These are phyloP conservation scores for Candida montana DNA, from an alignment of 805 yeast species.

Conservation along the genomic window DNA sequence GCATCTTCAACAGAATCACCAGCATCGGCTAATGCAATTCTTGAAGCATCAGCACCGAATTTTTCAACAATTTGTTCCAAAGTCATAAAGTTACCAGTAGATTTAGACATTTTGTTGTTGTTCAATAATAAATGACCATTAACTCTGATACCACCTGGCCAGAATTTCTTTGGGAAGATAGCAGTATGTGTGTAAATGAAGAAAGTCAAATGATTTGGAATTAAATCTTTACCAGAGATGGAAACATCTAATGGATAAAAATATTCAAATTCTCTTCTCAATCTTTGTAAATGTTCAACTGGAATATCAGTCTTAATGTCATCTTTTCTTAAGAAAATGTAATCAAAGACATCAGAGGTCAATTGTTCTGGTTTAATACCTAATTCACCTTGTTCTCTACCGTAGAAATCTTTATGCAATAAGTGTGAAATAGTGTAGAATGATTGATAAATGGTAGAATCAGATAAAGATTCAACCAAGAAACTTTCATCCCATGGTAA, in stretches of 20 bases:
- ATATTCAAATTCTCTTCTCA: conserved; percentile 94
- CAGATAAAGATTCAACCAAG: conserved; percentile 90
- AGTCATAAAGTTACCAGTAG: conserved; percentile 96
- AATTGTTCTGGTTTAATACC: conserved; percentile 74
- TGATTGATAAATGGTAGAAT: conserved; percentile 93
- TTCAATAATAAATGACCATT: conserved; percentile 94
- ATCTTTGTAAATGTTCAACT: conserved; percentile 52
- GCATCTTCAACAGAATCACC: conserved; percentile 98
- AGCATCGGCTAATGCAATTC: conserved; percentile 97
- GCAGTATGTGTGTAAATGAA: conserved; percentile 92
- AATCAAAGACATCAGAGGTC: conserved; percentile 93
- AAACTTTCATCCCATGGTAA: conserved; percentile 96
- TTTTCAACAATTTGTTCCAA: conserved; percentile 77
- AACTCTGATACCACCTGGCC: conserved; percentile 93
- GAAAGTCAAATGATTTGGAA: conserved; percentile 96
- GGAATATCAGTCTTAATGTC: conserved; percentile 55
- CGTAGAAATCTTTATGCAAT: conserved; percentile 82
- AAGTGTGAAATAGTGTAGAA: conserved; percentile 87
- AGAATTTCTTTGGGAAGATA: conserved; percentile 78
- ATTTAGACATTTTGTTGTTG: conserved; percentile 96
- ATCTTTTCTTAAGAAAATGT: conserved; percentile 72
- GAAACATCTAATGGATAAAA: conserved; percentile 93
- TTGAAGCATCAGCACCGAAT: conserved; percentile 95
- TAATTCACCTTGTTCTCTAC: conserved; percentile 66
- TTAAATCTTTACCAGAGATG: conserved; percentile 92